phyloP scores from a whole-genome alignment of 305 asterid genomes.

The Fraxinus sp. region DNA sequence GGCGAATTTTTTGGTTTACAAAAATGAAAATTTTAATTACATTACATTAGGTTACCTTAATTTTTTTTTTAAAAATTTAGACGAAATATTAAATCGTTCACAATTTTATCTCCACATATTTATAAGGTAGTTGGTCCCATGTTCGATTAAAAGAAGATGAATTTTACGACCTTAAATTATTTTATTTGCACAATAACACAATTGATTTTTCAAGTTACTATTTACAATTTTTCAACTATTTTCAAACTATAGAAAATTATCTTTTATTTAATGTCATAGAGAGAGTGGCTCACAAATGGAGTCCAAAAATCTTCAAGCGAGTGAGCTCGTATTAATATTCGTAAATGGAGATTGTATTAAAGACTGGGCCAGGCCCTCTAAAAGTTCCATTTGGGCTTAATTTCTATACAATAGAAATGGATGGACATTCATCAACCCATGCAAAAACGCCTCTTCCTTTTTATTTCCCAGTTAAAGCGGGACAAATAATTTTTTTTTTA shows the following conservation, averaged over 20 bases:
- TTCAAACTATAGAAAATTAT: neutral
- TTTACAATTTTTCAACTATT: neutral
- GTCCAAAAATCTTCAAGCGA: too few species aligned
- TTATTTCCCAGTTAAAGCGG: neutral
- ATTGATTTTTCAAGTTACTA: neutral
- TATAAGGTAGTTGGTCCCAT: neutral
- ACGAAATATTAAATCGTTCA: neutral
- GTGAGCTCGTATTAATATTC: too few species aligned
- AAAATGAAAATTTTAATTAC: neutral
- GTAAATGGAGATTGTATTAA: too few species aligned
- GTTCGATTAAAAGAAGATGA: neutral
- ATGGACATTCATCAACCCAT: neutral
- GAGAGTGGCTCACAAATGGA: too few species aligned
- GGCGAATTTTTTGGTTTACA: neutral
- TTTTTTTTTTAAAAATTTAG: too few species aligned
- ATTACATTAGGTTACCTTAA: neutral
- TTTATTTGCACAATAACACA: neutral
- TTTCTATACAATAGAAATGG: neutral
- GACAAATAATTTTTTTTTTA: neutral
- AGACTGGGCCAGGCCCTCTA: neutral
- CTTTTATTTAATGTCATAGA: too few species aligned
- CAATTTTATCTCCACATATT: neutral
- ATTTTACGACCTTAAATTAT: neutral
- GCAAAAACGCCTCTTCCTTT: neutral
- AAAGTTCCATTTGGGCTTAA: neutral